Evolutionary conservation across 2,329 filamentous ascomycete species (phyloP).

Genomic region (Penicillium sp.): DNA sequence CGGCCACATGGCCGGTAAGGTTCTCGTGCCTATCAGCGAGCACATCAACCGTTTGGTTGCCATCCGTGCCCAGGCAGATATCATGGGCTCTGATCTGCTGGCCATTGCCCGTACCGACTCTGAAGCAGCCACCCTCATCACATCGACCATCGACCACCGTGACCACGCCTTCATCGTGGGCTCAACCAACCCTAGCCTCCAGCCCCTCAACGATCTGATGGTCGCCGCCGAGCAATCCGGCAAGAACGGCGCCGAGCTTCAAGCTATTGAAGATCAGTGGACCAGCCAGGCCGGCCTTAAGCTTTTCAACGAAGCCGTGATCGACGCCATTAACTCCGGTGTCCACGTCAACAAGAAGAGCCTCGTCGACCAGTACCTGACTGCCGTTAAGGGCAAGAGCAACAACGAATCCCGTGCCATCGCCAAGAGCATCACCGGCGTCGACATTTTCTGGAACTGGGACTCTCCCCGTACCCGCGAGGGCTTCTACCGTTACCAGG

Average conservation of each 20-base stretch:
- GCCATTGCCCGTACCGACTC: slow-evolving; percentile 94
- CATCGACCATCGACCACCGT: slow-evolving; percentile 90
- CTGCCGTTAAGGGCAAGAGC: slow-evolving; percentile 76
- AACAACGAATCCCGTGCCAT: slow-evolving; percentile 78
- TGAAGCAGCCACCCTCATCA: slow-evolving; percentile 96
- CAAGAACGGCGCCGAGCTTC: slow-evolving; percentile 77
- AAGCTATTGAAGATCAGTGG: slow-evolving; percentile 93
- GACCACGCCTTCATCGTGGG: slow-evolving; percentile 95
- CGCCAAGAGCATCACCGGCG: slow-evolving; percentile 73
- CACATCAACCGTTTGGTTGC: slow-evolving; percentile 97
- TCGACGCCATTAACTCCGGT: slow-evolving; percentile 74
- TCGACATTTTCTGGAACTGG: slow-evolving; percentile 92
- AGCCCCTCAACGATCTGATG: slow-evolving; percentile 90
- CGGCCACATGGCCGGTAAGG: slow-evolving; percentile 98
- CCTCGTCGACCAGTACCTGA: slow-evolving; percentile 67
- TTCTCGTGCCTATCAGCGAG: slow-evolving; percentile 92
- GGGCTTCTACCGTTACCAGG: slow-evolving; percentile 90
- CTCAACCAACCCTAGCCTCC: slow-evolving; percentile 78
- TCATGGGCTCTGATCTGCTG: slow-evolving; percentile 91
- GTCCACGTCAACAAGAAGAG: slow-evolving; percentile 66
- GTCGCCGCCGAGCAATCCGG: slow-evolving; percentile 77
- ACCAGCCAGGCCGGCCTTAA: slow-evolving; percentile 73
- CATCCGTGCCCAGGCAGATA: slow-evolving; percentile 95
- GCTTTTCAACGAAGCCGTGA: slow-evolving; percentile 88
- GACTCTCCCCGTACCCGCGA: slow-evolving; percentile 89